These are phyloP conservation scores for Chaetomium sp. DNA, from an alignment of 2,329 filamentous ascomycete species.

Conservation along the genomic window DNA sequence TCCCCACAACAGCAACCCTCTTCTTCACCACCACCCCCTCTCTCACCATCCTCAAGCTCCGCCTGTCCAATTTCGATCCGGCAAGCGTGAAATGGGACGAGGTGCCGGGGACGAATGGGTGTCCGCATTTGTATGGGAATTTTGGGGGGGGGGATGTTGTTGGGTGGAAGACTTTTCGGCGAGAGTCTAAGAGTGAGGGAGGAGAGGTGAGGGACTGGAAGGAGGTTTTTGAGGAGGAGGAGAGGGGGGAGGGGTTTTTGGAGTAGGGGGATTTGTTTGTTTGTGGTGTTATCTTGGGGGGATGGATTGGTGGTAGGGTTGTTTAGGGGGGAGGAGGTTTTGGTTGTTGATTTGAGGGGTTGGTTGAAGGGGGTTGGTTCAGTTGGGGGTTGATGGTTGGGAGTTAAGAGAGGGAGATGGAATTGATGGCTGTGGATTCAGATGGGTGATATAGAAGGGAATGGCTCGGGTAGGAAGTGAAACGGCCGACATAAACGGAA, in stretches of 20 bases:
- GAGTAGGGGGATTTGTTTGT: slow-evolving; percentile 23
- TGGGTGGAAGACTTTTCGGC: slow-evolving; percentile 40
- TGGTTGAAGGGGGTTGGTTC: too few relatives aligned
- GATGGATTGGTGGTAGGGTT: not conserved
- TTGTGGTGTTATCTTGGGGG: not conserved
- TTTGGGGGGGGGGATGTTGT: slow-evolving; percentile 48
- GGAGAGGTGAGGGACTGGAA: slow-evolving; percentile 40
- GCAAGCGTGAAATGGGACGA: slow-evolving; percentile 47
- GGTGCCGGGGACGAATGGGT: slow-evolving; percentile 38
- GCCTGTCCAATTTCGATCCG: slow-evolving; percentile 38
- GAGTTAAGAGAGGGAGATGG: too few relatives aligned
- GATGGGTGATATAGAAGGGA: too few relatives aligned
- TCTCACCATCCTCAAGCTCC: slow-evolving; percentile 50
- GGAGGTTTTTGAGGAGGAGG: slow-evolving; percentile 33
- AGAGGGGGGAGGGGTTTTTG: slow-evolving; percentile 32
- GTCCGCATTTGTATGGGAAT: slow-evolving; percentile 54
- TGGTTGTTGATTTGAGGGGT: not conserved
- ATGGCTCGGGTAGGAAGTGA: too few relatives aligned
- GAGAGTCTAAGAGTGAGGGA: slow-evolving; percentile 12
- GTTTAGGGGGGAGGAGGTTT: not conserved
- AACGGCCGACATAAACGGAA: too few relatives aligned
- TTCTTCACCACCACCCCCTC: slow-evolving; percentile 36
- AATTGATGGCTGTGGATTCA: too few relatives aligned
- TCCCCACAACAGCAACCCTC: slow-evolving; percentile 38
- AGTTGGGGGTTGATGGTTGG: too few relatives aligned